Evolutionary conservation across 352 stramenopile species (phyloP).

Genomic region (Blastocystis sp.): DNA sequence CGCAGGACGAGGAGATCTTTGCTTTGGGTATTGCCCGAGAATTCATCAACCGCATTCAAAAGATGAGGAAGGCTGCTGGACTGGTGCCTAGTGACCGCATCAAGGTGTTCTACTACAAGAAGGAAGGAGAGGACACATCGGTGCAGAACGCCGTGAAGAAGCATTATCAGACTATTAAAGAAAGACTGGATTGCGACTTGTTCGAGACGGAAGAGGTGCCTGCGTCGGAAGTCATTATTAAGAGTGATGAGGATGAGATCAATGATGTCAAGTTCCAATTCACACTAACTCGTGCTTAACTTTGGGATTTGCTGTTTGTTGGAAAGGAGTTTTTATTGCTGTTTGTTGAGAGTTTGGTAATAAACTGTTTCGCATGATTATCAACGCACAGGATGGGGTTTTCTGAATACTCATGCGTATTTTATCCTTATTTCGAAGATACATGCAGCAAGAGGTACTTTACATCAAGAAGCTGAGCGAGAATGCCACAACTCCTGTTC

Average conservation of each 20-base stretch:
- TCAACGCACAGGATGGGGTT: background rate
- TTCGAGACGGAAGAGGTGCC: background rate
- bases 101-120: conserved; percentile 86
- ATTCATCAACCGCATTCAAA: conserved; percentile 94
- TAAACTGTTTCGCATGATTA: background rate
- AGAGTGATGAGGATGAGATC: conserved; percentile 43
- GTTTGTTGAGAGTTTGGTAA: background rate
- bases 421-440: background rate
- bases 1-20: conserved; percentile 87
- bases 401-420: background rate
- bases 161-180: conserved; percentile 53
- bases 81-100: conserved; percentile 88
- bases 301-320: background rate
- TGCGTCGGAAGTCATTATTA: background rate
- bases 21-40: conserved; percentile 85
- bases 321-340: background rate
- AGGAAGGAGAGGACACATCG: conserved; percentile 70
- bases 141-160: conserved; percentile 68
- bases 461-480: conserved; percentile 78
- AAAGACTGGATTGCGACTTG: conserved; percentile 45
- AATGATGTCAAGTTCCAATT: conserved; percentile 35
- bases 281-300: conserved; percentile 7
- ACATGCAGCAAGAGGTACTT: conserved; percentile 65
- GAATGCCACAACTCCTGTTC: conserved; percentile 74
- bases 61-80: conserved; percentile 90